Evolutionary conservation across 2,329 filamentous ascomycete genomes (phyloP), one percentile per base, ranked within the genome.

Genomic region (Cryphonectria carpinicola): DNA sequence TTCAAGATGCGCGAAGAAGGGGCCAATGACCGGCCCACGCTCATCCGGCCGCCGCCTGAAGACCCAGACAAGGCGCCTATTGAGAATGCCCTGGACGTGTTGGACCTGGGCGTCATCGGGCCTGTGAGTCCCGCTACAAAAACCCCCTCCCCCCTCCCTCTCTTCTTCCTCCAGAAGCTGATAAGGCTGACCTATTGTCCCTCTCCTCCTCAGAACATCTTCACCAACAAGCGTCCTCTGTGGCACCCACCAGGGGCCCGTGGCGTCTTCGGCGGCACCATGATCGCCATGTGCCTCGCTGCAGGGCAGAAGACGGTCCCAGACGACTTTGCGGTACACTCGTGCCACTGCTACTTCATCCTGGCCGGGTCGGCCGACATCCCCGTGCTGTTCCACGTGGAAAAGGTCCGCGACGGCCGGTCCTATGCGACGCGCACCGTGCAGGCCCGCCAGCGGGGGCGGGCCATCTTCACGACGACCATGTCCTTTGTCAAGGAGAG

Each of bases 311-410:
- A 90, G 78, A 99, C 96, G 11, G 93, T 99, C 2, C 91, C 92
- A 0, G 80, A 85, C 37, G 86, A 93, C 79, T 98, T 97, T 81
- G 88, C 90, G 71, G 90, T 96, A 65, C 96, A 99, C 85, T 95
- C 92, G 78, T 98, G 97, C 92, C 96, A 99, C 87, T 98, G 96
- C 88, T 99, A 98, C 85, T 99, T 99, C 81, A 90, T 99, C 46
- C 90, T 98, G 1, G 95, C 95, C 5, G 96, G 96, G 39, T 93
- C 95, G 78, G 87, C 89, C 17, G 89, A 92, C 72, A 91, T 96
- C 25, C 95, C 96, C 43, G 92, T 98, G 74, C 87, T 98, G 73
- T 98, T 97, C 84, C 93, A 98, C 79, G 96, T 99, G 63, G 96
- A 98, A 84, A 89, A 93, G 67, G 94, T 99, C 64, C 91, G 96